Base-by-base conservation (phyloP, 148 eudicot genomes). In the Heliosperma pusillum region DNA sequence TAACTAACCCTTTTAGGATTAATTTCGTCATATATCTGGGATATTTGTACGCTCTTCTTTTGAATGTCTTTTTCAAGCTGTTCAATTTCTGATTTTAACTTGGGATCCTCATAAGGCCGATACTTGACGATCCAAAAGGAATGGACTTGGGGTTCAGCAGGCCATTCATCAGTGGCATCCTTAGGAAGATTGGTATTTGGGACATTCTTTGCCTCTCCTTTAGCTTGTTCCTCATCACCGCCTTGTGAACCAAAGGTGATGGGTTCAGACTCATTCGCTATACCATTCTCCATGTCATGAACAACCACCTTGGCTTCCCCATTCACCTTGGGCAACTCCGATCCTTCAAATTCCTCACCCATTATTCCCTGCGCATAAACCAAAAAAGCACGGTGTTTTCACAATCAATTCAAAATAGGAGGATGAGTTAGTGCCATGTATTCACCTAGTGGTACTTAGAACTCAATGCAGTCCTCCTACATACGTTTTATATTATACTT, bases 161-260 rank as follows among this genome's bases (percentile, higher is more conserved):
- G 93, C 99, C 99, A 92, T 53, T 95, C 96, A 62, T 90, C 93
- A 83, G 78, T 89, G 26, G 86, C 97, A 80, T 90, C 85, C 87
- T 87, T 92, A 0, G 92, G 90, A 63, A 91, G 50, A 71, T 83
- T 76, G 53, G 82, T 69, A 42, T 66, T 85, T 3, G 91, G 63
- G 24, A 71, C 81, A 53, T 80, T 82, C 44, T 63, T 83, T 10
- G 7, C 66, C 83, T 89, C 90, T 58, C 70, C 85, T n/a, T 80
- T 77, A 16, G 76, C 63, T 17, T 88, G 79, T 59, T 84, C 80
- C 61, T 82, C 90, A 52, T 85, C 90, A 2, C 52, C 63, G 22
- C 82, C 91, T 73, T 91, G 93, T 2, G 89, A 82, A 66, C 93
- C 98, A 10, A 88, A 90, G 56, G 70, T 88, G 33, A 93, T 88